Conservation (phyloP, 208 protist species). For the Leishmania tarentolae region DNA sequence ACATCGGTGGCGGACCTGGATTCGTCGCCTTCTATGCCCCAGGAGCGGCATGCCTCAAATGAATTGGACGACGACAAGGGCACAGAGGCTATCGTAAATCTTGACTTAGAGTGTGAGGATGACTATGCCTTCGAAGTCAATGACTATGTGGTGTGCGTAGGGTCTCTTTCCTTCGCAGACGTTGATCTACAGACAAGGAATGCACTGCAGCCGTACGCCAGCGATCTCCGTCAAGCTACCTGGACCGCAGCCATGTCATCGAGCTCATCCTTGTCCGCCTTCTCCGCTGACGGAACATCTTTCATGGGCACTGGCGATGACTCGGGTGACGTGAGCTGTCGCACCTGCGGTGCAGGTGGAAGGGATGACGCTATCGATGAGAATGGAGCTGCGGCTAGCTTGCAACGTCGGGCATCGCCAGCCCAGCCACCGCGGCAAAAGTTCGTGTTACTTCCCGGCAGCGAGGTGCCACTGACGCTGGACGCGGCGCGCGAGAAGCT, state of each 20-base stretch:
- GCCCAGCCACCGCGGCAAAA: neutral
- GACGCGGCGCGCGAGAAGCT: conserved; percentile 14
- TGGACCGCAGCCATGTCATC: conserved; percentile 19
- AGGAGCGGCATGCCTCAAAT: neutral
- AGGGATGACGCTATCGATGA: neutral
- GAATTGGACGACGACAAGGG: neutral
- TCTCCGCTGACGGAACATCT: neutral
- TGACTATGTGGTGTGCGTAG: conserved; percentile 64
- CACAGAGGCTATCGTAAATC: neutral
- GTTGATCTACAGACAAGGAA: conserved; percentile 20
- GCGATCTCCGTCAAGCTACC: conserved; percentile 16
- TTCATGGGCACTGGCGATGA: neutral
- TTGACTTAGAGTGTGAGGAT: neutral
- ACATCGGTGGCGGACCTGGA: too few relatives aligned
- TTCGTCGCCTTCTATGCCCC: neutral
- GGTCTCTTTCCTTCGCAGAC: conserved; percentile 54
- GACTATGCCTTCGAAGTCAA: conserved; percentile 24
- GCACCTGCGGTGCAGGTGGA: neutral
- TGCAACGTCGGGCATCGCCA: neutral
- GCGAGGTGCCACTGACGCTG: conserved; percentile 18
- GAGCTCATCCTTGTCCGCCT: neutral
- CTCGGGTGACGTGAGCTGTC: neutral
- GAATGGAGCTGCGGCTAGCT: neutral
- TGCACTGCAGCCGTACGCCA: conserved; percentile 10
- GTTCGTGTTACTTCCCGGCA: conserved; percentile 27